These are phyloP conservation scores for Tylopilus sp. DNA, from an alignment of 768 basidiomycete genomes.

Conservation along the genomic window DNA sequence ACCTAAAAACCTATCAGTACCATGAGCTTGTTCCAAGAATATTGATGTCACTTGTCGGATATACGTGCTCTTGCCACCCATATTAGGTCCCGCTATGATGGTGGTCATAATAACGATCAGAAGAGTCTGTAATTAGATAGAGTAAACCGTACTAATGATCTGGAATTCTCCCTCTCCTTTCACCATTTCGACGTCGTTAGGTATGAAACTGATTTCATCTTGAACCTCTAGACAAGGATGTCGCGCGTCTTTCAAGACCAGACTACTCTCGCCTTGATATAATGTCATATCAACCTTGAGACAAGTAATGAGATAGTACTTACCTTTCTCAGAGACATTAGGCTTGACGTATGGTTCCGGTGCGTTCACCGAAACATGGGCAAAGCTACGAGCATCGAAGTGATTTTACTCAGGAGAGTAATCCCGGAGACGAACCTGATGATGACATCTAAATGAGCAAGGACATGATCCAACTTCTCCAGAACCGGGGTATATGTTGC, in stretches of 20 bases:
- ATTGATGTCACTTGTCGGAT: slow-evolving; percentile 70
- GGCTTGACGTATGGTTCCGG: slow-evolving; percentile 90
- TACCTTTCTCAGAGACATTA: slow-evolving; percentile 71
- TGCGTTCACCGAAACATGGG: slow-evolving; percentile 85
- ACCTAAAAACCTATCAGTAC: slow-evolving; percentile 43
- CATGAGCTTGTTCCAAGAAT: background rate
- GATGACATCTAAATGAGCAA: slow-evolving; percentile 92
- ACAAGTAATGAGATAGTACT: background rate
- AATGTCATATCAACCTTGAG: background rate
- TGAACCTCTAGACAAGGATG: slow-evolving; percentile 98
- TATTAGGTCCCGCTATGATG: slow-evolving; percentile 85
- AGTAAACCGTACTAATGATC: slow-evolving; percentile 70
- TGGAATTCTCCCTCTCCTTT: slow-evolving; percentile 93
- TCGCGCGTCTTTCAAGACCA: slow-evolving; percentile 80
- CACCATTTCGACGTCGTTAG: slow-evolving; percentile 94
- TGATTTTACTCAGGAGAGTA: background rate
- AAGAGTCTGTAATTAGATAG: background rate
- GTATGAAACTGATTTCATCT: slow-evolving; percentile 91
- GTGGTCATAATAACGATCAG: slow-evolving; percentile 5
- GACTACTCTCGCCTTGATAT: slow-evolving; percentile 65
- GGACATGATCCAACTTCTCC: slow-evolving; percentile 74
- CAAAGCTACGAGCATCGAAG: slow-evolving; percentile 56
- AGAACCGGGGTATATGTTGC: slow-evolving; percentile 91
- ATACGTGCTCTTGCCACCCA: slow-evolving; percentile 98
- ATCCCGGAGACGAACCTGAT: slow-evolving; percentile 54